Evolutionary conservation across 139 green algal species (phyloP), one percentile per base, ranked within the genome.

Genomic region (Diplosphaera chodatii): DNA sequence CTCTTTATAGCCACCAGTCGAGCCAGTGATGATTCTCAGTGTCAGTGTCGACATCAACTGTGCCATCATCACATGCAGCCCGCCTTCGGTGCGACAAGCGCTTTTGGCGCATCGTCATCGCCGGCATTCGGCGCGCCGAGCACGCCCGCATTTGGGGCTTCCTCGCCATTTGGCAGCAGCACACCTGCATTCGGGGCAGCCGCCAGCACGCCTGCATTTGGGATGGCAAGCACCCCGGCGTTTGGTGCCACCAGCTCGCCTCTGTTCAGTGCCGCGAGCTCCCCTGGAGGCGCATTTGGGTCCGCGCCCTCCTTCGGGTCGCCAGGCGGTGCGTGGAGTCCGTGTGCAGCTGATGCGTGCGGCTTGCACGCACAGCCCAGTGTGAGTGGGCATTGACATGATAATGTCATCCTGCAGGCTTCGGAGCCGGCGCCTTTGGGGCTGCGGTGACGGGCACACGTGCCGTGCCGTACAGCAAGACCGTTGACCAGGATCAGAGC

Each of bases 391-490:
- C n/a, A n/a, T n/a, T n/a, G n/a, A n/a, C n/a, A n/a, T n/a, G n/a
- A n/a, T n/a, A n/a, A n/a, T n/a, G n/a, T 6, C 32, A 6, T n/a
- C 66, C 66, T 29, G n/a, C 55, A 65, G 59, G 71, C 3, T 85
- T 80, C 65, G 73, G 76, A 28, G 48, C 64, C 15, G 66, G 63
- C 30, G 56, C 59, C 1, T 81, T 76, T 55, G 84, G 74, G 55
- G 65, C 69, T 4, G 37, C 56, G 16, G 23, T 48, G 1, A 32
- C 40, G 13, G 88, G 89, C 37, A 89, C 87, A 4, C 82, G 86
- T 21, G 31, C 63, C 4, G 73, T 82, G 34, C 67, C 80, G 1
- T 92, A 82, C 66, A 69, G 73, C 25, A 92, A 93, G 69, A 89
- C 82, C 15, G 73, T 82, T 65, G 87, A 90, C 56, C 78, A 77